These are phyloP conservation scores for Mycena capillaripes DNA, from an alignment of 768 basidiomycete genomes.

Conservation along the genomic window DNA sequence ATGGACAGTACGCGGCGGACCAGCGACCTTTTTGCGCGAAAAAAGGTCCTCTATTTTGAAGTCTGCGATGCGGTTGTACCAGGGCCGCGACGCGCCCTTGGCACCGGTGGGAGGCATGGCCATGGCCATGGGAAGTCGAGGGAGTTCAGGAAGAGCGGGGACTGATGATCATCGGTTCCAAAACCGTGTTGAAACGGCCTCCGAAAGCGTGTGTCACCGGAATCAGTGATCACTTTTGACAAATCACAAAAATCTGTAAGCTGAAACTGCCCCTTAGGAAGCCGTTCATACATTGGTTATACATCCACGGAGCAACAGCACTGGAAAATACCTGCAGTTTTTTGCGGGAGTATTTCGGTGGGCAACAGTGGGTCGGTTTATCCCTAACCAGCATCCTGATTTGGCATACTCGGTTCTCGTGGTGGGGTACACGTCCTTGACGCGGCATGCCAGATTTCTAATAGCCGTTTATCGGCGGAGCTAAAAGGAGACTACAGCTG, in stretches of 20 bases:
- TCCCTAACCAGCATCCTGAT: background rate
- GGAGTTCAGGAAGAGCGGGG: background rate
- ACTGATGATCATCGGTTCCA: slow-evolving; percentile 7
- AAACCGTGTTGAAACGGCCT: too few species aligned
- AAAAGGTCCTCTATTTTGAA: slow-evolving; percentile 64
- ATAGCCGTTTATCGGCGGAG: too few species aligned
- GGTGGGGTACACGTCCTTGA: background rate
- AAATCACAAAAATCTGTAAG: background rate
- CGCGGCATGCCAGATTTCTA: too few species aligned
- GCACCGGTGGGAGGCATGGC: slow-evolving; percentile 19
- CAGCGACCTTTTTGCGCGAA: slow-evolving; percentile 50
- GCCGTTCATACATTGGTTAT: too few species aligned
- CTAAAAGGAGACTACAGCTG: too few species aligned
- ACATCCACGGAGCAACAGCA: background rate
- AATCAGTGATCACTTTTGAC: background rate
- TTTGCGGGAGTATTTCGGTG: too few species aligned
- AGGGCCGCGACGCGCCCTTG: slow-evolving; percentile 28
- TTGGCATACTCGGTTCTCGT: background rate
- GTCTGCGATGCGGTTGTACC: slow-evolving; percentile 53
- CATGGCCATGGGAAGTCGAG: background rate
- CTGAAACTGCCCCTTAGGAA: too few species aligned
- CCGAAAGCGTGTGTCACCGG: background rate
- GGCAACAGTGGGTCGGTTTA: too few species aligned
- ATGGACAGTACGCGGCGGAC: slow-evolving; percentile 61
- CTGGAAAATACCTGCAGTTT: background rate